phyloP scores from a whole-genome alignment of 768 basidiomycete genomes.

The Fibroporia radiculosa region DNA sequence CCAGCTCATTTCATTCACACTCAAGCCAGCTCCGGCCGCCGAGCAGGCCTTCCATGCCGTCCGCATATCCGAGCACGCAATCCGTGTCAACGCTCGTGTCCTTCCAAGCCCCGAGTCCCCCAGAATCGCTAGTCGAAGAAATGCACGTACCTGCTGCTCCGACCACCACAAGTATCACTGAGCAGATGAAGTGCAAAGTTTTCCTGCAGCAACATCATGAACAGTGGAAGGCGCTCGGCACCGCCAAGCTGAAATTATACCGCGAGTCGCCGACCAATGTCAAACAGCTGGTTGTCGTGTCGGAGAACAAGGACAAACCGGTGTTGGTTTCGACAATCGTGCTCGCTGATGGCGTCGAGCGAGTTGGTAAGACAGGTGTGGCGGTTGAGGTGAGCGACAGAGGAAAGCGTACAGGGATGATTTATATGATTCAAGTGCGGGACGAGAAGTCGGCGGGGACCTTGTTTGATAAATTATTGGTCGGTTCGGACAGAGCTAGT shows the following conservation, averaged over 20 bases:
- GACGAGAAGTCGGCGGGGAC: constrained; percentile 82
- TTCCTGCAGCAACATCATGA: constrained; percentile 93
- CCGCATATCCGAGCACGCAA: constrained; percentile 47
- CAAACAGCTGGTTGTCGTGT: constrained; percentile 94
- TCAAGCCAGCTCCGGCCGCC: constrained; percentile 24
- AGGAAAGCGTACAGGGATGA: constrained; percentile 85
- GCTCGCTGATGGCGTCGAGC: constrained; percentile 90
- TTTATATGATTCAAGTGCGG: constrained; percentile 96
- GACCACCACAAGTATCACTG: constrained; percentile 68
- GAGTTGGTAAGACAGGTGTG: constrained; percentile 97
- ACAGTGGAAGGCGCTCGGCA: constrained; percentile 96
- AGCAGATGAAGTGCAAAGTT: constrained; percentile 96
- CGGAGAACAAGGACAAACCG: constrained; percentile 66
- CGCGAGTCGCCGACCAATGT: constrained; percentile 77
- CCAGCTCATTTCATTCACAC: constrained; percentile 21
- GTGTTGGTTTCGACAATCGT: constrained; percentile 94
- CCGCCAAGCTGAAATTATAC: constrained; percentile 83
- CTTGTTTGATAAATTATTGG: constrained; percentile 79
- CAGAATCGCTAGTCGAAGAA: constrained; percentile 68
- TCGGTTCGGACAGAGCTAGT: constrained; percentile 70
- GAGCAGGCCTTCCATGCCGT: constrained; percentile 53
- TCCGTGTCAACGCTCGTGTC: constrained; percentile 46
- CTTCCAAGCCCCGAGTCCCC: constrained; percentile 67
- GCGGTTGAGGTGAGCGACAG: constrained; percentile 92
- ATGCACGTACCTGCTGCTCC: constrained; percentile 49